Conservation (phyloP, 192 early-diverging fungal genomes). For the Chytriomyces hyalinus region DNA sequence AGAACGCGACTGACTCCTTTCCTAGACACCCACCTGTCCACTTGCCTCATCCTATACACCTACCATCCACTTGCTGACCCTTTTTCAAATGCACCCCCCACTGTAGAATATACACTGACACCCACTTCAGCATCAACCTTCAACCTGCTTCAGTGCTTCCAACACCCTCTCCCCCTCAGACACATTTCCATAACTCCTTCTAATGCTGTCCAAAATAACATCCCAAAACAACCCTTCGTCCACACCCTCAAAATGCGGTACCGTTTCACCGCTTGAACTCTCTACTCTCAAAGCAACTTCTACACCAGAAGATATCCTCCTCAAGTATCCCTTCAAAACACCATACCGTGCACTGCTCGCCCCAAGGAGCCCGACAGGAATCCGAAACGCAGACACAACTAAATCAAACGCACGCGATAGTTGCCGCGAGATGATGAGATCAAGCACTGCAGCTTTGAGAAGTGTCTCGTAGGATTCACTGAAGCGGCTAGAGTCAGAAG, state of each 20-base stretch:
- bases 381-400: slow-evolving; percentile 3
- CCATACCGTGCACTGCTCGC: neutral
- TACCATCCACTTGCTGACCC: too few species aligned
- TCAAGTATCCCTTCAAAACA: slow-evolving; percentile 32
- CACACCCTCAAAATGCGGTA: neutral
- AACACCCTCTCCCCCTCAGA: slow-evolving; percentile 1
- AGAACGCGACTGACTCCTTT: too few species aligned
- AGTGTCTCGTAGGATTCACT: neutral
- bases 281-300: neutral
- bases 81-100: too few species aligned
- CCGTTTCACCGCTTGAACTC: neutral
- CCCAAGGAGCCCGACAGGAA: neutral
- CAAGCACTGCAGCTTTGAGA: slow-evolving; percentile 6
- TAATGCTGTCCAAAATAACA: neutral
- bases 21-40: too few species aligned
- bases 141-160: neutral
- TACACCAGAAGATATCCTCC: slow-evolving; percentile 7
- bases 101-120: neutral
- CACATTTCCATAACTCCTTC: neutral
- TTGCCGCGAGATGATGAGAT: slow-evolving; percentile 3
- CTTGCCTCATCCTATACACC: too few species aligned
- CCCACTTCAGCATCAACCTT: neutral
- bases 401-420: slow-evolving; percentile 12
- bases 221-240: neutral
- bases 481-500: neutral